phyloP scores from a whole-genome alignment of 73 alveolate genomes.

The Paramecium biaurelia region DNA sequence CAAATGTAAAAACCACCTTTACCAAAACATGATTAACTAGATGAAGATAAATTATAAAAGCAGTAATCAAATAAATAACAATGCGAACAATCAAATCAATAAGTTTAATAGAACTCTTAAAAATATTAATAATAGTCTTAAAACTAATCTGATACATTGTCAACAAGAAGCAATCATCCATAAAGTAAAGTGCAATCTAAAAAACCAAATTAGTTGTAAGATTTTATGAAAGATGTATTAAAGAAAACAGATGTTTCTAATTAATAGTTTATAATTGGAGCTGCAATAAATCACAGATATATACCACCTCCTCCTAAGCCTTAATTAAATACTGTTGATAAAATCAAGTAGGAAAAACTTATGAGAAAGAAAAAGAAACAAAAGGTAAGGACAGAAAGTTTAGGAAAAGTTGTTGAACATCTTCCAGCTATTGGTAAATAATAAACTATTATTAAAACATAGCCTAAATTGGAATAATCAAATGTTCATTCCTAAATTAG shows the following conservation, averaged over 20 bases:
- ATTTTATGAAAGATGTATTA: constrained; percentile 9
- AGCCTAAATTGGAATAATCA: background rate
- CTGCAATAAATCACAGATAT: background rate
- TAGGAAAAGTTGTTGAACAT: background rate
- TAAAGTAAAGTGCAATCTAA: background rate
- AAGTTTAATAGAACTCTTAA: background rate
- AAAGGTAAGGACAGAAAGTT: background rate
- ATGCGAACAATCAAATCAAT: background rate
- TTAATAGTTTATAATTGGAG: background rate
- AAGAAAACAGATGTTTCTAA: constrained; percentile 4
- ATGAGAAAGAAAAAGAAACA: background rate
- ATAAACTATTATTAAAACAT: background rate
- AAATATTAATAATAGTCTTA: background rate
- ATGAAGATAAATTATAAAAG: background rate
- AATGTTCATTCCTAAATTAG: background rate
- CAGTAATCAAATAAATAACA: background rate
- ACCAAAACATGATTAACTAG: background rate
- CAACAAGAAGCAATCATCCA: background rate
- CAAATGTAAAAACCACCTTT: background rate
- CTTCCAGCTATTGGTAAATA: background rate
- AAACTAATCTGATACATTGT: background rate
- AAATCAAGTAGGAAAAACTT: background rate
- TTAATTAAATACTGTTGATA: background rate
- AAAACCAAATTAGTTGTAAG: background rate
- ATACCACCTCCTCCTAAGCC: constrained; percentile 10